These are phyloP conservation scores for Aspergillus tubingensis DNA, from an alignment of 2,329 filamentous ascomycete genomes.

Conservation along the genomic window DNA sequence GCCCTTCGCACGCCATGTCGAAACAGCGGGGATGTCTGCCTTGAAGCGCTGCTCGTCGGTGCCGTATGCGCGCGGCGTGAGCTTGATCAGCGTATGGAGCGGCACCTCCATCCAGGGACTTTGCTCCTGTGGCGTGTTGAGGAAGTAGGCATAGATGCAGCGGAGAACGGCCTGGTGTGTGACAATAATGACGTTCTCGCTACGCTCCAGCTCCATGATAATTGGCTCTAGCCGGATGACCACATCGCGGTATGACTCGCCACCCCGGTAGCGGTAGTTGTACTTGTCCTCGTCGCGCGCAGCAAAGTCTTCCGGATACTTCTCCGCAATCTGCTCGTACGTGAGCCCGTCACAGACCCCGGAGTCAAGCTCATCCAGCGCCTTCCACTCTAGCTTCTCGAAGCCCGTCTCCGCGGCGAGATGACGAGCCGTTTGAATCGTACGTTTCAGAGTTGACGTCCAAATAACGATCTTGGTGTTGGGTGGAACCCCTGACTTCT, in stretches of 20 bases:
- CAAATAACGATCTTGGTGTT: slow-evolving; percentile 68
- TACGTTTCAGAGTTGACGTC: slow-evolving; percentile 77
- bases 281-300: slow-evolving; percentile 98
- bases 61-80: slow-evolving; percentile 90
- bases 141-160: slow-evolving; percentile 98
- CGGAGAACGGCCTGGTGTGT: slow-evolving; percentile 95
- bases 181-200: slow-evolving; percentile 95
- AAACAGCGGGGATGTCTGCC: slow-evolving; percentile 92
- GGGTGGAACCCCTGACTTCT: slow-evolving; percentile 76
- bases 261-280: slow-evolving; percentile 97
- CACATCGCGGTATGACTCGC: slow-evolving; percentile 93
- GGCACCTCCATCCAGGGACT: slow-evolving; percentile 99
- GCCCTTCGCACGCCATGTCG: slow-evolving; percentile 93
- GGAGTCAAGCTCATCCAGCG: slow-evolving; percentile 92
- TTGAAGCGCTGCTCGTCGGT: slow-evolving; percentile 86
- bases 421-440: slow-evolving; percentile 86
- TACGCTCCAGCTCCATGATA: slow-evolving; percentile 97
- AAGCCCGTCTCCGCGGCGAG: slow-evolving; percentile 69
- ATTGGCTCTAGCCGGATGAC: slow-evolving; percentile 97
- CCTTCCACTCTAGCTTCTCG: slow-evolving; percentile 98
- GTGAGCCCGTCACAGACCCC: slow-evolving; percentile 96
- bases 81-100: slow-evolving; percentile 91
- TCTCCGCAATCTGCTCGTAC: slow-evolving; percentile 89
- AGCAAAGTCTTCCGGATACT: slow-evolving; percentile 90
- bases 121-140: slow-evolving; percentile 90